Percentiles rank a stretch among this genome's conserved stretches.
These are phyloP conservation scores for Suhomyces kilbournensis DNA, from an alignment of 805 yeast genomes.

Conservation along the genomic window DNA sequence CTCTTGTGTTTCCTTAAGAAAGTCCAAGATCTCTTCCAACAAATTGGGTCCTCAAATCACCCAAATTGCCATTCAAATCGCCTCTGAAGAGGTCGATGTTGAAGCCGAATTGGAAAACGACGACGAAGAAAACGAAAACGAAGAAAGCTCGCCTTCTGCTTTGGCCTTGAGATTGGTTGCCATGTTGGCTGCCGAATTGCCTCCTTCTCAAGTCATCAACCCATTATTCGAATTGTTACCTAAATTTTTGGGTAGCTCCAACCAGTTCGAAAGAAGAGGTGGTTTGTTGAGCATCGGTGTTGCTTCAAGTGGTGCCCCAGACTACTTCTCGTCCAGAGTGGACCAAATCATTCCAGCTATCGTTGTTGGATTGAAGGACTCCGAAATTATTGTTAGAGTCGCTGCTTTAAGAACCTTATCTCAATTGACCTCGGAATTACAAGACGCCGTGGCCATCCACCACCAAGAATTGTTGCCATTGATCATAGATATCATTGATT, in stretches of 20 bases:
- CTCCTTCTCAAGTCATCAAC: constrained; percentile 86
- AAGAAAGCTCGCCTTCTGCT: constrained; percentile 76
- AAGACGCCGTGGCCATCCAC: constrained; percentile 77
- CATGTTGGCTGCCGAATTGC: constrained; percentile 75
- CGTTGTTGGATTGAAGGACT: constrained; percentile 73
- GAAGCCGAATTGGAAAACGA: constrained; percentile 75
- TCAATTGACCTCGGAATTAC: constrained; percentile 77
- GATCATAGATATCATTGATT: constrained; percentile 81
- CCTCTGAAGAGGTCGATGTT: constrained; percentile 72
- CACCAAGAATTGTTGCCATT: constrained; percentile 83
- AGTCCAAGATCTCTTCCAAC: constrained; percentile 71
- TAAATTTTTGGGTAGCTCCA: constrained; percentile 52
- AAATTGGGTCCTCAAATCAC: constrained; percentile 83
- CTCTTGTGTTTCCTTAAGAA: constrained; percentile 75
- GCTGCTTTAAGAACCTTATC: constrained; percentile 83
- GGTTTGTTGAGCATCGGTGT: constrained; percentile 78
- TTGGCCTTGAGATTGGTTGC: constrained; percentile 80
- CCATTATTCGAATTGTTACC: constrained; percentile 70
- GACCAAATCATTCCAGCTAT: constrained; percentile 70
- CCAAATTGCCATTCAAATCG: constrained; percentile 67
- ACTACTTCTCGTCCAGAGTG: constrained; percentile 74
- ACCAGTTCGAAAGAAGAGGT: constrained; percentile 81
- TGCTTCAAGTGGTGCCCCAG: constrained; percentile 92
- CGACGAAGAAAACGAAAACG: constrained; percentile 90
- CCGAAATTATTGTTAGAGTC: constrained; percentile 70